Evolutionary conservation across 2,329 filamentous ascomycete genomes (phyloP).

Genomic region (Cephalotrichum gorgonifer): DNA sequence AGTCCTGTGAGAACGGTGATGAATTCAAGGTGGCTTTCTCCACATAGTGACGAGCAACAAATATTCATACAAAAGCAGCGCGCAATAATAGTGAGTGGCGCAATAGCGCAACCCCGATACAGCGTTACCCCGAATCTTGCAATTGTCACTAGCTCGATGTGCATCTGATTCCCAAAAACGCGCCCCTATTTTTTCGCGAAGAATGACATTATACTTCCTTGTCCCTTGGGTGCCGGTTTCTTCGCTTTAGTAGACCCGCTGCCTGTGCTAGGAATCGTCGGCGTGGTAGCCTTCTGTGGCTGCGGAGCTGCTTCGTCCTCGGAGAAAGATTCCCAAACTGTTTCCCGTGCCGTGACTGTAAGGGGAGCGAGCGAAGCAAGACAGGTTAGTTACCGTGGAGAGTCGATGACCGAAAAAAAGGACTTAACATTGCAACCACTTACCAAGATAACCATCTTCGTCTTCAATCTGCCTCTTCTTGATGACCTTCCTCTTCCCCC

Average conservation of each 20-base stretch:
- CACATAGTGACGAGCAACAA: no score
- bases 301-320: constrained; percentile 65
- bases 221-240: constrained; percentile 49
- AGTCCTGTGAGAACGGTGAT: neutral
- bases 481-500: constrained; percentile 70
- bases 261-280: constrained; percentile 33
- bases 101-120: no score
- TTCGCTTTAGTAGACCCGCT: constrained; percentile 38
- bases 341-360: constrained; percentile 80
- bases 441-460: constrained; percentile 82
- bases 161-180: neutral
- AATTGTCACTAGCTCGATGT: neutral
- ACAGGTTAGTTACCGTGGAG: constrained; percentile 4
- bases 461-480: constrained; percentile 83
- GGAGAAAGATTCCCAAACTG: constrained; percentile 84
- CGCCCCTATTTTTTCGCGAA: constrained; percentile 60
- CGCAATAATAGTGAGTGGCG: no score
- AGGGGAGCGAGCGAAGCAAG: neutral
- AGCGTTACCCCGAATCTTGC: neutral
- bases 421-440: constrained; percentile 20
- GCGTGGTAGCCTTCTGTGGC: constrained; percentile 36
- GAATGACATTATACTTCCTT: constrained; percentile 87
- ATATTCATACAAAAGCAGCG: no score
- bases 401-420: neutral
- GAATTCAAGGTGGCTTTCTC: no score